Base-by-base conservation (phyloP, 202 grass and related monocot genomes). In the Eragrostis tef region DNA sequence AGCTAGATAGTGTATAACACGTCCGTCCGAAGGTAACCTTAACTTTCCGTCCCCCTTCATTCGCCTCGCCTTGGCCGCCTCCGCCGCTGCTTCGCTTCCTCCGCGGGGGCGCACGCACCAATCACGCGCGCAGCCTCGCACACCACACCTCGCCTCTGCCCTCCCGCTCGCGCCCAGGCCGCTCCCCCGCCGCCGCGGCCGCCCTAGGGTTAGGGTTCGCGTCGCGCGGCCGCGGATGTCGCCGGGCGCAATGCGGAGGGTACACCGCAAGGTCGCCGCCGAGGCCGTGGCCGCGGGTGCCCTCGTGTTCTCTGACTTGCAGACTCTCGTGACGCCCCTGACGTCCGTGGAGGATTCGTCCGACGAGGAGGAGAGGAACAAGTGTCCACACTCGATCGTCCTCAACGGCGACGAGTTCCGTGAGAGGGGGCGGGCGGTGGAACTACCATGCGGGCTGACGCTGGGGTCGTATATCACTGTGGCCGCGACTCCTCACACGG, bases 371-470 rank as follows among this genome's bases (percentile, higher is more conserved):
- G 72, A 81, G 41, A 85, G 61, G 62, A 53, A 54, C 54, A 90
- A 60, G 74, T 98, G 92, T 79, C 83, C 95, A 43, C 83, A 85
- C 83, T 98, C 95, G 6, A 83, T 98, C 79, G 64, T 87, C 49
- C 79, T 98, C 9, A 80, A 39, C 22, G 92, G 83, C 3, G 76
- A 81, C 1, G 79, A 89, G 79, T 94, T 98, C 70, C 67, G 73
- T 31, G 80, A 80, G 12, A 68, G 62, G 73, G 80, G 90, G 21
- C 70, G 71, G 20, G 16, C 85, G n/a, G 77, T 94, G 70, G 84
- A 91, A 47, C 87, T 98, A 39, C 94, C 94, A 3, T 97, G 94
- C 63, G 94, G 94, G 45, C 91, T 94, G 42, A 97, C 91, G 11
- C 83, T 97, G 14, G 94, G 94, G 0, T 94, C 94, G 3, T 87